Evolutionary conservation across 2,329 filamentous ascomycete genomes (phyloP).

Genomic region (Aspergillus cejpii): DNA sequence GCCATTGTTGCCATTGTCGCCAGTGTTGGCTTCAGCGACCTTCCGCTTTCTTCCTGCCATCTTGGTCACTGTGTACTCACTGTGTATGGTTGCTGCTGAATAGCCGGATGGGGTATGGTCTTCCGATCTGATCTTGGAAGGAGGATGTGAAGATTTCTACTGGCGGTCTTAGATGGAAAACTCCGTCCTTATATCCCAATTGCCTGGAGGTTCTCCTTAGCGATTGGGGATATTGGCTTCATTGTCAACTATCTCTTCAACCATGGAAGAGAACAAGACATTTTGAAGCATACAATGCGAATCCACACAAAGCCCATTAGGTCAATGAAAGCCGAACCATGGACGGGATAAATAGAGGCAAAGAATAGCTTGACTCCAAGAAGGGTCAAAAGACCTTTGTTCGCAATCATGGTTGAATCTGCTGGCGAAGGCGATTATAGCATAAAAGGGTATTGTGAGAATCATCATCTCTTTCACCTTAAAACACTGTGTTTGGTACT

Average conservation of each 20-base stretch:
- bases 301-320: neutral
- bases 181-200: neutral
- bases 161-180: neutral
- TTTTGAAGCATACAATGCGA: neutral
- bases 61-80: neutral
- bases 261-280: neutral
- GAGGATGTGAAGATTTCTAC: neutral
- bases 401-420: neutral
- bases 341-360: neutral
- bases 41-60: constrained; percentile 1
- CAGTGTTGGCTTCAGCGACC: neutral
- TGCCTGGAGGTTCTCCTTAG: neutral
- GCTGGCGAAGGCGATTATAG: neutral
- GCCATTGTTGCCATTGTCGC: neutral
- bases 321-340: neutral
- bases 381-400: neutral
- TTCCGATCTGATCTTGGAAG: neutral
- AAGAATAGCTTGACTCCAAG: neutral
- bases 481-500: neutral
- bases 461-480: neutral
- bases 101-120: neutral
- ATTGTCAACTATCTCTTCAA: neutral
- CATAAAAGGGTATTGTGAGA: neutral
- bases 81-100: neutral
- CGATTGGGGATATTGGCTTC: neutral